Conservation (phyloP, 2,329 filamentous ascomycete genomes). For the Coleophoma cylindrospora region DNA sequence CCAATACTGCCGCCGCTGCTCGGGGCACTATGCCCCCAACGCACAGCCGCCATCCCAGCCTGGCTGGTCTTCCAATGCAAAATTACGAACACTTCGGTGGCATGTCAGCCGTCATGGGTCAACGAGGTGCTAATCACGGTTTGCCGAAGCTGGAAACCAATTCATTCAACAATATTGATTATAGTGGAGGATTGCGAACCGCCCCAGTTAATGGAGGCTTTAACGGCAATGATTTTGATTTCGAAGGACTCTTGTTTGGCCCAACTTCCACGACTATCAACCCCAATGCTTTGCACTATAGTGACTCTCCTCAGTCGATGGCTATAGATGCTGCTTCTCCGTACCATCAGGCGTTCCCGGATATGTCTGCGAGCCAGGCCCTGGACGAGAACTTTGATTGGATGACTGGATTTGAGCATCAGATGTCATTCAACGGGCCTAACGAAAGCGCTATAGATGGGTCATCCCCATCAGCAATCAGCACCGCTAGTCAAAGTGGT, state of each 20-base stretch:
- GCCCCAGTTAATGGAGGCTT: constrained; percentile 66
- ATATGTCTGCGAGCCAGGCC: constrained; percentile 51
- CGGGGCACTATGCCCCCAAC: constrained; percentile 41
- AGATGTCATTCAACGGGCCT: constrained; percentile 62
- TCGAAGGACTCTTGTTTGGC: constrained; percentile 67
- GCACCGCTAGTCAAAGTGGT: constrained; percentile 86
- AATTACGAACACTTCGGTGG: constrained; percentile 63
- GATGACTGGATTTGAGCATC: constrained; percentile 76
- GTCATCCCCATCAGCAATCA: constrained; percentile 93
- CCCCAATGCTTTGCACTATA: constrained; percentile 76
- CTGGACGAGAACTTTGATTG: constrained; percentile 80
- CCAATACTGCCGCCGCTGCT: constrained; percentile 41
- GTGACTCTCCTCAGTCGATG: constrained; percentile 67
- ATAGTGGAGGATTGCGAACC: constrained; percentile 66
- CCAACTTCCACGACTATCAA: constrained; percentile 66
- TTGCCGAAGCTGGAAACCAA: constrained; percentile 82
- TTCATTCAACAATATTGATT: constrained; percentile 59
- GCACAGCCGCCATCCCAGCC: constrained; percentile 70
- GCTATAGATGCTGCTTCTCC: constrained; percentile 57
- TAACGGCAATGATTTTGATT: constrained; percentile 57
- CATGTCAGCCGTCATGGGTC: constrained; percentile 65
- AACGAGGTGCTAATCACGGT: constrained; percentile 61
- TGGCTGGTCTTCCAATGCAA: constrained; percentile 61
- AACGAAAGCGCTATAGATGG: constrained; percentile 83
- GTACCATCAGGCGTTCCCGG: constrained; percentile 51